These are phyloP conservation scores for Exophiala dermatitidis DNA, from an alignment of 2,329 filamentous ascomycete genomes.

Conservation along the genomic window DNA sequence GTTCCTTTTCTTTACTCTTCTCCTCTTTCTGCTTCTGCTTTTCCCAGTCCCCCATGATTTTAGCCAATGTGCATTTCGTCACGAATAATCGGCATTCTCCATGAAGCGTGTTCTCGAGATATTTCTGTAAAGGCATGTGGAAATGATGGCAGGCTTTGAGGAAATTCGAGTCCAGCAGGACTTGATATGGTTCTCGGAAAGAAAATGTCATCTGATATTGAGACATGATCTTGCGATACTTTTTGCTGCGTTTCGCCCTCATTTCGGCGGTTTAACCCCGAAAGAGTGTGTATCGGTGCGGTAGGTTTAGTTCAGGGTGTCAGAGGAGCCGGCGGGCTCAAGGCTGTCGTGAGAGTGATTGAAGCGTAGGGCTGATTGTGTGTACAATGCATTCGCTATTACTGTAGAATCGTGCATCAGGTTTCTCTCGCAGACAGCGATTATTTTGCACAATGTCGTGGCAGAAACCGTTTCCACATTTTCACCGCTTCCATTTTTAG, in stretches of 20 bases:
- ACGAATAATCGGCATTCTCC: constrained; percentile 81
- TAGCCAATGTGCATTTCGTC: constrained; percentile 55
- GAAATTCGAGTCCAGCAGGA: constrained; percentile 80
- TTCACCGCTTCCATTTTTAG: no score
- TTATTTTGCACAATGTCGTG: no score
- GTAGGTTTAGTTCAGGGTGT: not conserved
- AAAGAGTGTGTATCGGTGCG: not conserved
- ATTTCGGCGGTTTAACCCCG: constrained; percentile 41
- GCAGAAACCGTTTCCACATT: no score
- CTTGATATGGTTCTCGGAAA: constrained; percentile 91
- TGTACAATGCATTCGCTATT: no score
- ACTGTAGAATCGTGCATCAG: no score
- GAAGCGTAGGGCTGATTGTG: no score
- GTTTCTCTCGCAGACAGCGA: no score
- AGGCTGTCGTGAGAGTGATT: no score
- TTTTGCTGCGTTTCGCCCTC: constrained; percentile 63
- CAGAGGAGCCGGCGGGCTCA: no score
- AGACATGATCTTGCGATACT: constrained; percentile 87
- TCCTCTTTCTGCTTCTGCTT: constrained; percentile 26
- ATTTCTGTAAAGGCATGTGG: constrained; percentile 79
- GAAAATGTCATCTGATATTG: constrained; percentile 81
- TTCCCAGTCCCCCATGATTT: constrained; percentile 36
- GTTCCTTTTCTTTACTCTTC: constrained; percentile 25
- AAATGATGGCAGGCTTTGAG: constrained; percentile 72
- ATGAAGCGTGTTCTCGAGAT: constrained; percentile 74